Conservation (phyloP, 1,284 basidiomycete species). For the Heimioporus retisporus region DNA sequence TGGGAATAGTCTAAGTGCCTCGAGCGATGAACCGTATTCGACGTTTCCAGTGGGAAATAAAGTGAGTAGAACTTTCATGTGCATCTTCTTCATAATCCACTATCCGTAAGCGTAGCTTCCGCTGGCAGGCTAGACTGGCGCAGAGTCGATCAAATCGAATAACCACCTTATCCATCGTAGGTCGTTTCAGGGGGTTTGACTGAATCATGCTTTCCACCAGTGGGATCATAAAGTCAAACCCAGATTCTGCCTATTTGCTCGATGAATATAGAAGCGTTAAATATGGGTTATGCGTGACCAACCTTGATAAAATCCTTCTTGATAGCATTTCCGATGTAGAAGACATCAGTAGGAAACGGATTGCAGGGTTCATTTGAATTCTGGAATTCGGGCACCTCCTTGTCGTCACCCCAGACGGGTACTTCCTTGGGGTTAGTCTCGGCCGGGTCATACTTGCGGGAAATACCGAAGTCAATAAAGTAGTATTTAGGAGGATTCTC, state of each 20-base stretch:
- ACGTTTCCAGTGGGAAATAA: conserved; percentile 20
- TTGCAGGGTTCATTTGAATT: conserved; percentile 28
- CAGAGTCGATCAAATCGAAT: conserved; percentile 15
- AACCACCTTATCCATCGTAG: conserved; percentile 31
- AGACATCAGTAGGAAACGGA: conserved; percentile 45
- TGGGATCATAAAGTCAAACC: conserved; percentile 39
- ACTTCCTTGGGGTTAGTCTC: conserved; percentile 34
- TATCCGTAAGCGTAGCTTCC: conserved; percentile 22
- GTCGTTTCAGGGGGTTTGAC: conserved; percentile 33
- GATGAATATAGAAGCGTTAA: not conserved
- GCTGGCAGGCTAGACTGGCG: not conserved
- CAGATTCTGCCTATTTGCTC: conserved; percentile 12
- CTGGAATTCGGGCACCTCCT: conserved; percentile 46
- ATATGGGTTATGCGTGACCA: not conserved
- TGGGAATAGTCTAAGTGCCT: conserved; percentile 15
- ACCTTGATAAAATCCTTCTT: conserved; percentile 29
- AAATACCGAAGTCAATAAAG: conserved; percentile 49
- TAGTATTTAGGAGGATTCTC: conserved; percentile 30
- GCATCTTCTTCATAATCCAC: conserved; percentile 17
- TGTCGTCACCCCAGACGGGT: conserved; percentile 43
- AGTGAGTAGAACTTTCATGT: not conserved
- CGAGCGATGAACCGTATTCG: conserved; percentile 17
- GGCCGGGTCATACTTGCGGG: conserved; percentile 37
- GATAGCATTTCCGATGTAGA: conserved; percentile 39
- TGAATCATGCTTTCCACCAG: conserved; percentile 39